Evolutionary conservation across 192 early-diverging fungal species (phyloP).

Genomic region (Coemansia sp.): DNA sequence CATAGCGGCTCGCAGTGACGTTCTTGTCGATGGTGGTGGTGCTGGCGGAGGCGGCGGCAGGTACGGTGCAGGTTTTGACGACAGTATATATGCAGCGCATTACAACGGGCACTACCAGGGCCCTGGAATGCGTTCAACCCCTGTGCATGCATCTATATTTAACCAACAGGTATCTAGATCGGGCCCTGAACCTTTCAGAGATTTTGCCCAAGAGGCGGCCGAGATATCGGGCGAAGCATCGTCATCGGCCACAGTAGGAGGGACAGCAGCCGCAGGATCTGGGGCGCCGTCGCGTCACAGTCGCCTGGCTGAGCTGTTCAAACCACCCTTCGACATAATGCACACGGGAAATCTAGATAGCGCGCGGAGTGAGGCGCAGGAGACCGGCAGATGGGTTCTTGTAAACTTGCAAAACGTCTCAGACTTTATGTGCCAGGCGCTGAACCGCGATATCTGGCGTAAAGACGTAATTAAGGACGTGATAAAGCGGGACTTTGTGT

Average conservation of each 20-base stretch:
- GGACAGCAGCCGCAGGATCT: background rate
- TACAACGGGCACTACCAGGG: slow-evolving; percentile 4
- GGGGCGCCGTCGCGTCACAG: slow-evolving; percentile 48
- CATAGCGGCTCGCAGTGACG: slow-evolving; percentile 79
- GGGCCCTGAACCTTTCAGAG: slow-evolving; percentile 63
- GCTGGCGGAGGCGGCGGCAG: slow-evolving; percentile 3
- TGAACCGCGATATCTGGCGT: slow-evolving; percentile 97
- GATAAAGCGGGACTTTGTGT: slow-evolving; percentile 79
- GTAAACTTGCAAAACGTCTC: slow-evolving; percentile 83
- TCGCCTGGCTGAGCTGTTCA: slow-evolving; percentile 78
- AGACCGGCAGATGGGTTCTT: slow-evolving; percentile 77
- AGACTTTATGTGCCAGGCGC: slow-evolving; percentile 84
- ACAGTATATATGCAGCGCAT: background rate
- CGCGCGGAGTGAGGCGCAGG: slow-evolving; percentile 66
- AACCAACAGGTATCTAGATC: slow-evolving; percentile 24
- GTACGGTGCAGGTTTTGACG: background rate
- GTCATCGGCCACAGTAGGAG: slow-evolving; percentile 5
- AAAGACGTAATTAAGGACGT: slow-evolving; percentile 73
- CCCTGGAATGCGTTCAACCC: slow-evolving; percentile 8
- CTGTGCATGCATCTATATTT: slow-evolving; percentile 55
- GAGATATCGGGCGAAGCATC: slow-evolving; percentile 52
- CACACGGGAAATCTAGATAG: slow-evolving; percentile 70
- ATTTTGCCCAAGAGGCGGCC: slow-evolving; percentile 67
- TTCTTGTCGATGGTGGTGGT: slow-evolving; percentile 62
- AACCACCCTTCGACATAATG: slow-evolving; percentile 90